Conservation (phyloP, 169 alveolate genomes). For the Fabrea salina region DNA sequence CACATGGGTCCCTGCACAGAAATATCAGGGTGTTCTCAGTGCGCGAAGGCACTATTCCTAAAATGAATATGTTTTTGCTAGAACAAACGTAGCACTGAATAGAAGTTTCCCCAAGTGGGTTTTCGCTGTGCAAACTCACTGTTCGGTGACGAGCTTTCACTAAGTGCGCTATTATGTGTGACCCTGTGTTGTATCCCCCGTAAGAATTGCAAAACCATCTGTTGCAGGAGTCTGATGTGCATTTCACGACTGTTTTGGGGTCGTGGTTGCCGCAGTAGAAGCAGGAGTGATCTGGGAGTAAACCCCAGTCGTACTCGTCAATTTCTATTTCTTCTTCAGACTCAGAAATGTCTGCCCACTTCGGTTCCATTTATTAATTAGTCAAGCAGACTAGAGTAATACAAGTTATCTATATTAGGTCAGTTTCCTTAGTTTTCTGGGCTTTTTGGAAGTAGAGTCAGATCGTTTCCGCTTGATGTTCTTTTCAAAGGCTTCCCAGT, state of each 20-base stretch:
- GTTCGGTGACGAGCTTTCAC: slow-evolving; percentile 81
- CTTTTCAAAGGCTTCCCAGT: background rate
- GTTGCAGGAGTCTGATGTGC: slow-evolving; percentile 40
- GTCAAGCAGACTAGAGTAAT: no score
- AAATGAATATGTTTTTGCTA: slow-evolving; percentile 68
- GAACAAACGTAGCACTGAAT: slow-evolving; percentile 82
- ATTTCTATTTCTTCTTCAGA: slow-evolving; percentile 13
- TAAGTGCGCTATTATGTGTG: slow-evolving; percentile 76
- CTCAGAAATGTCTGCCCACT: no score
- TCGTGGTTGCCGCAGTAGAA: slow-evolving; percentile 59
- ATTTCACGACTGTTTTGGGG: slow-evolving; percentile 42
- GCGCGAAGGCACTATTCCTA: slow-evolving; percentile 77
- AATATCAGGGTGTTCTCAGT: slow-evolving; percentile 45
- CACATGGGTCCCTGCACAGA: slow-evolving; percentile 34
- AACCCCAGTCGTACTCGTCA: slow-evolving; percentile 36
- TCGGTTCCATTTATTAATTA: no score
- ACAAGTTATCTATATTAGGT: no score
- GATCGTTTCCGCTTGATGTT: background rate
- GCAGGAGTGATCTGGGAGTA: slow-evolving; percentile 48
- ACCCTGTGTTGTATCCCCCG: slow-evolving; percentile 49
- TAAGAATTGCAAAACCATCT: slow-evolving; percentile 57
- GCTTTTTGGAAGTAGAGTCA: background rate
- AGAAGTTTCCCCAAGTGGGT: slow-evolving; percentile 74
- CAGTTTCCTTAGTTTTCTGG: no score
- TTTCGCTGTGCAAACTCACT: slow-evolving; percentile 72